Evolutionary conservation across 1,284 basidiomycete genomes (phyloP), one percentile per base, ranked within the genome.

Genomic region (Austroboletus olivaceoglutinosus): DNA sequence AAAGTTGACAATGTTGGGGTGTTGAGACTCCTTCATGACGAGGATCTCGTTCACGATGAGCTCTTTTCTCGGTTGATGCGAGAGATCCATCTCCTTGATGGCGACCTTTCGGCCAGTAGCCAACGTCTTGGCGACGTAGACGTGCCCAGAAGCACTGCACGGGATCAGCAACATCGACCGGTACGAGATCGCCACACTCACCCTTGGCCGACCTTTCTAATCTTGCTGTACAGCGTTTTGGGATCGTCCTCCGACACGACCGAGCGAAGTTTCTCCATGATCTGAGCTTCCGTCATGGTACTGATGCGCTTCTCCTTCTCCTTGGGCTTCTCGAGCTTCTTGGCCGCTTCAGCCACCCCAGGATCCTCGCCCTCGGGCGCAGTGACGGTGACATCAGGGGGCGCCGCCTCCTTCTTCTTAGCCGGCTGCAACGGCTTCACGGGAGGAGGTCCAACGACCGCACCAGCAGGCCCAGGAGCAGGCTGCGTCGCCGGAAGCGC

Each of bases 1-100:
- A 73, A 94, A 99, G 73, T 98, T 99, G 76, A 98, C 96, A 58
- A 99, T 98, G 69, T 99, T 99, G 37, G 94, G 93, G 70, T 99
- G 96, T 60, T 96, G 94, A 34, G 91, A 94, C 73, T 98, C 95
- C 71, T 96, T 96, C 96, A 99, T 98, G 58, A 98, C 96, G 53
- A 98, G 77, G 61, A 98, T 99, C 73, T 99, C 96, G 66, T 98
- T 98, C 53, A 98, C 94, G 66, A 98, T 98, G 43, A 99, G 81
- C 73, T 98, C 96, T 74, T 98, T 99, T 53, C 94, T 78, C 18
- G 95, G 96, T 67, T 98, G 96, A 65, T 94, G 91, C 21, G 91
- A 82, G 19, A 98, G 77, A 70, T 99, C 95, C 96, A 98, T 99
- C 74, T 98, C 94, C 76, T 99, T 99, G 78, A 99, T 98, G 1